Evolutionary conservation across 805 yeast species (phyloP), one percentile per base, ranked within the genome.

Genomic region (Suhomyces kilbournensis): DNA sequence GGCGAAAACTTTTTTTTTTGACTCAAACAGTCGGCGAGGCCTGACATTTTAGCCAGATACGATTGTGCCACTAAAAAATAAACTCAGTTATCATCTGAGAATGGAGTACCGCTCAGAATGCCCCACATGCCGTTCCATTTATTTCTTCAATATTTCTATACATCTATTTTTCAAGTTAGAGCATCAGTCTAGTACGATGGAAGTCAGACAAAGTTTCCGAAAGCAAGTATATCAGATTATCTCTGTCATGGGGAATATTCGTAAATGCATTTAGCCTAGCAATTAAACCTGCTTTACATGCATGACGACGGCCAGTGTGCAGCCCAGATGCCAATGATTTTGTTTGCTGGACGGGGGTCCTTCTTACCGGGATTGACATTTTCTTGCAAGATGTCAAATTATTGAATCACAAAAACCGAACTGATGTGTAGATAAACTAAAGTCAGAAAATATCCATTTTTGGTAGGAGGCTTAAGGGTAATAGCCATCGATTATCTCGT

Each of bases 301-400:
- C 42, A 38, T 38, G 42, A 38, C 42, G n/a, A 38, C 12, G 4
- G 12, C 7, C n/a, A 8, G 23, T 19, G 9, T 38, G 42, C 42
- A 38, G 42, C 9, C 5, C 9, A 35, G 20, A 20, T 17, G 19
- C 15, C 40, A 35, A 17, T 12, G 42, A 38, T 17, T 17, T 19
- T 19, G 12, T 38, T 17, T 7, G 23, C 9, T 17, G 17, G 42
- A 6, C 9, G 5, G n/a, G 14, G 12, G 25, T 44, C 49, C 14
- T 6, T 42, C 49, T 26, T 47, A 47, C 15, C 49, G 14, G 49
- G 49, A 47, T 26, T 47, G 49, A 47, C 39, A 47, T 47, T 26
- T 34, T 22, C 14, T 8, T 17, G 7, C 14, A 3, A 38, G 22
- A 47, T 39, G 49, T 47, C 49, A 47, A 47, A 43, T 12, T 26